Base-by-base conservation (phyloP, 2,329 filamentous ascomycete species). In the Neonectria hederae region DNA sequence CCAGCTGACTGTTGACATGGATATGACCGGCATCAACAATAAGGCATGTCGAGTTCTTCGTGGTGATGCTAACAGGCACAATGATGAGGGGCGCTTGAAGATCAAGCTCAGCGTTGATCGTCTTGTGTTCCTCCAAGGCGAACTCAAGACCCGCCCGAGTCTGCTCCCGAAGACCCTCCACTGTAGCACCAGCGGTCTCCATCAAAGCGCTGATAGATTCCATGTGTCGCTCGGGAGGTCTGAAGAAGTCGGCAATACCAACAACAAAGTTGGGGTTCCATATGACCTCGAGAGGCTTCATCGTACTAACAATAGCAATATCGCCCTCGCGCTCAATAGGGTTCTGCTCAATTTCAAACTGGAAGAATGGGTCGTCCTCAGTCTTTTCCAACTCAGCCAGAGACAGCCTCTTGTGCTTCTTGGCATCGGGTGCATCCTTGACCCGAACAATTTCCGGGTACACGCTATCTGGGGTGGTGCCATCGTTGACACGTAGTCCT, bases 21-120 rank as follows among this genome's bases (percentile, higher is more conserved):
- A 96, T 94, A 75, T 98, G 96, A 84, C 96, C 96, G 43, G 96
- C 96, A 81, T 99, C 96, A 2, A 99, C 81, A 70, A 99, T 97
- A 65, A 99, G 83, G 74, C 96, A 99, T 5, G 93, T 92, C 0
- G 93, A 93, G 65, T 88, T 90, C 73, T 90, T 84, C 22, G 90
- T 87, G 0, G 91, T 95, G 62, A 99, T 96, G 74, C 92, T 97
- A 75, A 98, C 94, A 0, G 96, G 96, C 10, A 99, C 89, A 68
- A 99, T 98, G 70, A 99, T 97, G 1, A 99, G 87, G 38, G 96
- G 96, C 0, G 96, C 96, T 76, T 97, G 94, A 13, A 99, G 87
- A 77, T 99, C 96, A 46, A 99, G 85, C 72, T 98, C 93, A 14
- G 95, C 95, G 73, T 99, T 97, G 76, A 99, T 91, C 2, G 96